Evolutionary conservation across 768 basidiomycete species (phyloP), one percentile per base, ranked within the genome.

Genomic region (Trametes sanguinea): DNA sequence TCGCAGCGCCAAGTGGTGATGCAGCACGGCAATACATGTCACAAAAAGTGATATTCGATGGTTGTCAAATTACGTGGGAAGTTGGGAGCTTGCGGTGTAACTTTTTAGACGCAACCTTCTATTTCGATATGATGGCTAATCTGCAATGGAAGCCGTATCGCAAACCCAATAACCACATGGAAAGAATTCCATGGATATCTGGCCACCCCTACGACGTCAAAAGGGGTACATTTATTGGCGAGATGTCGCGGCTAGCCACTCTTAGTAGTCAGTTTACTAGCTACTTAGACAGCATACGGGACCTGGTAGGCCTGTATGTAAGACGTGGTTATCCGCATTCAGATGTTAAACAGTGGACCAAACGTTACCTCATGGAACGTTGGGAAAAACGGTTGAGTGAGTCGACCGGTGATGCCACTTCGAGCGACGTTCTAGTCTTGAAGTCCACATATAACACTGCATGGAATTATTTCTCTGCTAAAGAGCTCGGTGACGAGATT

Each of bases 381-480:
- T 76, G 75, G 75, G 51, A 72, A 37, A 70, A 72, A 27, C 48
- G 73, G 11, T 57, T 73, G 10, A 43, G 54, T 35, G 66, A 53
- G 43, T 57, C 52, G 27, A 14, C 3, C 55, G 55, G 30, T n/a
- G 35, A 27, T 22, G 48, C 33, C 51, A 9, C 22, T 29, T 22
- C 56, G 50, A 40, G 59, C 48, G 45, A 60, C 22, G 69, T 74
- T 56, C 68, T 74, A 40, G 74, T 76, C 13, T 63, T 76, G 13
- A 76, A 74, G 62, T 64, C 74, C 2, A 22, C 64, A 8, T 75
- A 68, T 58, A 73, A 76, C 58, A 62, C 69, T 9, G 71, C 67
- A 40, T 76, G 74, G 75, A 72, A 75, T 72, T 73, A 68, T 52
- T 75, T 76, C 61, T 58, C 63, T 53, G 72, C 71, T 40, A 66